These are phyloP conservation scores for Volvariella surrecta DNA, from an alignment of 1,284 basidiomycete genomes.

Conservation along the genomic window DNA sequence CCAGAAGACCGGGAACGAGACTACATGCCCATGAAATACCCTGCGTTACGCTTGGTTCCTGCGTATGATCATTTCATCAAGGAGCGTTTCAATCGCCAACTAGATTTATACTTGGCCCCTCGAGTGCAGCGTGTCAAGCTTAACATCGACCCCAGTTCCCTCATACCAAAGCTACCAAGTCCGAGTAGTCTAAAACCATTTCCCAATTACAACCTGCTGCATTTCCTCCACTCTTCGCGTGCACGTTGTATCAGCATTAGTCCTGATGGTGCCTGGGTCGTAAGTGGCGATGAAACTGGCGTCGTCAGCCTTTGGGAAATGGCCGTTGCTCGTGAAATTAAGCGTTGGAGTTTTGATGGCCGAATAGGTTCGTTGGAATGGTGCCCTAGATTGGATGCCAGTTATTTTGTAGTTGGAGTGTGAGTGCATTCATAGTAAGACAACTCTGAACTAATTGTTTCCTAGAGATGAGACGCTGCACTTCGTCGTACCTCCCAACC, in stretches of 20 bases:
- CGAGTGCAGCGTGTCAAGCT: conserved; percentile 83
- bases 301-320: conserved; percentile 89
- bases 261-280: conserved; percentile 86
- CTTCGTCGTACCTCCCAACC: conserved; percentile 77
- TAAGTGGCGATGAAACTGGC: conserved; percentile 90
- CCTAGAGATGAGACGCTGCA: conserved; percentile 72
- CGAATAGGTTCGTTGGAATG: conserved; percentile 87
- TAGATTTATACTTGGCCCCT: conserved; percentile 96
- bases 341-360: conserved; percentile 77
- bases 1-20: conserved; percentile 89
- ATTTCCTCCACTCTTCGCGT: conserved; percentile 64
- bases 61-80: conserved; percentile 91
- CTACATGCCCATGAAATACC: conserved; percentile 86
- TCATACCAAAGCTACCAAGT: conserved; percentile 94
- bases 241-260: conserved; percentile 78
- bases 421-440: conserved; percentile 32
- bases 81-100: conserved; percentile 89
- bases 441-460: conserved; percentile 11
- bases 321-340: conserved; percentile 86
- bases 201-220: conserved; percentile 79
- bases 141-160: conserved; percentile 83
- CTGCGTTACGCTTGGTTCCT: conserved; percentile 83
- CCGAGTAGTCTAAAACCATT: conserved; percentile 91
- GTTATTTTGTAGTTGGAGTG: conserved; percentile 77
- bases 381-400: conserved; percentile 85